Evolutionary conservation across 768 basidiomycete genomes (phyloP).

Genomic region (Naganishia randhawae): DNA sequence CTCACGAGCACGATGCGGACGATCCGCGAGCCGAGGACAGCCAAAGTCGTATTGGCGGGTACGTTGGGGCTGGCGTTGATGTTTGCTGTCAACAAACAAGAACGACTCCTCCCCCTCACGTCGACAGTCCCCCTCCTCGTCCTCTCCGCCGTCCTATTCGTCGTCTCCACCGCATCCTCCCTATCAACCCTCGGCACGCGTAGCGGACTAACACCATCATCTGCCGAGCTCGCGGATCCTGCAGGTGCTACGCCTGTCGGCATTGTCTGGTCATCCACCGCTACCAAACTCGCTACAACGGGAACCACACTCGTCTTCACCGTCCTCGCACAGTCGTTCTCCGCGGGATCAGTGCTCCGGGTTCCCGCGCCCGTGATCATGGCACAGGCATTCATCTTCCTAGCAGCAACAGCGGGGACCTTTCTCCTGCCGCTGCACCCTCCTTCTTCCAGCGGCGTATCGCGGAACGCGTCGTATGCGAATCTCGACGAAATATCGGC

Average conservation of each 20-base stretch:
- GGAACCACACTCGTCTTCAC: neutral
- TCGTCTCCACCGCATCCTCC: neutral
- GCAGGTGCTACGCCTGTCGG: neutral
- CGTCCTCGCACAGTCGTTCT: neutral
- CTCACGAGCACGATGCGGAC: neutral
- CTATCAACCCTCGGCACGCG: neutral
- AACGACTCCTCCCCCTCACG: neutral
- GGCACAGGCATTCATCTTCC: constrained; percentile 9
- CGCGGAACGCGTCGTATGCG: neutral
- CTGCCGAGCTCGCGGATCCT: neutral
- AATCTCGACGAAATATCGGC: neutral
- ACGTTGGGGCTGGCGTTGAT: neutral
- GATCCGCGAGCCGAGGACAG: neutral
- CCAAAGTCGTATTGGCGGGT: neutral
- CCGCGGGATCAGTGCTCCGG: too few relatives aligned
- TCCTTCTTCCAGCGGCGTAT: neutral
- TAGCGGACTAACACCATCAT: neutral
- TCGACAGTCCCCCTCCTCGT: neutral
- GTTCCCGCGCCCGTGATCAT: neutral
- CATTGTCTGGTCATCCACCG: neutral
- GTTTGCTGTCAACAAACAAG: neutral
- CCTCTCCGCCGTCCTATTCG: neutral
- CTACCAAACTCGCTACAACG: neutral
- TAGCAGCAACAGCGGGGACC: neutral
- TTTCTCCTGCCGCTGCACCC: neutral